These are phyloP conservation scores for Talaromyces wortmannii DNA, from an alignment of 495 filamentous ascomycete species.

Conservation along the genomic window DNA sequence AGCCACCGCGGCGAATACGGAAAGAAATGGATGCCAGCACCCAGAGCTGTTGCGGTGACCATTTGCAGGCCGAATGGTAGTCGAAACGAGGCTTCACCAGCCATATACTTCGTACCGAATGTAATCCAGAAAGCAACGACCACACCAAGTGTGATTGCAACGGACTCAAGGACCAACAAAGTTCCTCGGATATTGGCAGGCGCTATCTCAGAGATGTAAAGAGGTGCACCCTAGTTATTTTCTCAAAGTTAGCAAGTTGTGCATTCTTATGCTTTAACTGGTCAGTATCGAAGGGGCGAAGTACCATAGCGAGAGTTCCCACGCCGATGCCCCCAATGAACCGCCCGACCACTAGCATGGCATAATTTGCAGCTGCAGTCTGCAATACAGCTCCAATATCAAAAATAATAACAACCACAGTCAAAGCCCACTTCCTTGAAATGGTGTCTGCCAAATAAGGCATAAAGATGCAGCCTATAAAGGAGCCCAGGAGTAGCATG, in stretches of 20 bases:
- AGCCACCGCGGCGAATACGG: constrained; percentile 68
- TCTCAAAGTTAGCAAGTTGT: not conserved
- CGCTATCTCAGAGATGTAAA: constrained; percentile 63
- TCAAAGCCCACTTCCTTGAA: constrained; percentile 46
- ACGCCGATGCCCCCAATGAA: constrained; percentile 36
- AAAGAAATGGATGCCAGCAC: constrained; percentile 49
- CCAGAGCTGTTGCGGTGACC: constrained; percentile 54
- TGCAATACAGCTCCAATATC: constrained; percentile 58
- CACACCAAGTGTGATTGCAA: constrained; percentile 64
- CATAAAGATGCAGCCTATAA: constrained; percentile 18
- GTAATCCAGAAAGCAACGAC: constrained; percentile 64
- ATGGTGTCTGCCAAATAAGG: constrained; percentile 17
- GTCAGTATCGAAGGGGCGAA: not conserved
- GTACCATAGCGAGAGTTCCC: constrained; percentile 60
- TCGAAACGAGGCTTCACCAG: constrained; percentile 47
- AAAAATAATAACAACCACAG: constrained; percentile 58
- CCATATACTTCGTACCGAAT: constrained; percentile 53
- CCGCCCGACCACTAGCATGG: constrained; percentile 54
- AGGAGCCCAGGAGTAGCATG: constrained; percentile 18
- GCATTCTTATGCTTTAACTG: not conserved
- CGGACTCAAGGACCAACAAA: constrained; percentile 60
- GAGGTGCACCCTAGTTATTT: constrained; percentile 27
- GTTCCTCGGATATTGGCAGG: constrained; percentile 56
- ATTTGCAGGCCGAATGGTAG: constrained; percentile 63
- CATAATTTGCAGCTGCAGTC: constrained; percentile 50